phyloP scores from a whole-genome alignment of 768 basidiomycete genomes.

The Tulasnella sp. region DNA sequence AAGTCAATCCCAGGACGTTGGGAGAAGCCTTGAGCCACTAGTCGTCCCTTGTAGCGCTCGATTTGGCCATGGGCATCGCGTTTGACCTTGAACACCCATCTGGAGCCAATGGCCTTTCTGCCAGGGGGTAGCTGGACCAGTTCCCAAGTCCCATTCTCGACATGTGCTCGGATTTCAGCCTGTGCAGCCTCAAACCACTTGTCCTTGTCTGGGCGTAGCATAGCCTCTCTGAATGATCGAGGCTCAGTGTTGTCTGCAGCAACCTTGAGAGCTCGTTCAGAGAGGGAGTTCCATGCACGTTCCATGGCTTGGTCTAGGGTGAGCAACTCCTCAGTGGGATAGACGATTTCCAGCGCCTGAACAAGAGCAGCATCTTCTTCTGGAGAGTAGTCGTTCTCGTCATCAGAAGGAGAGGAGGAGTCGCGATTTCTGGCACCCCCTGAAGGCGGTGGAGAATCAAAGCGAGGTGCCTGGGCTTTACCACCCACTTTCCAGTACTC shows the following conservation, averaged over 20 bases:
- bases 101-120: too few relatives aligned
- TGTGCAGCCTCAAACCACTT: slow-evolving; percentile 3
- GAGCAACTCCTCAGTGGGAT: not conserved
- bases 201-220: slow-evolving; percentile 8
- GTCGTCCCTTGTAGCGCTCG: too few relatives aligned
- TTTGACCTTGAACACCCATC: too few relatives aligned
- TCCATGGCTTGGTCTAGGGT: not conserved
- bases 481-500: not conserved
- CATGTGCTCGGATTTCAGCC: slow-evolving; percentile 11
- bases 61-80: too few relatives aligned
- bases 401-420: not conserved
- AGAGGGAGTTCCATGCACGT: not conserved
- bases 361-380: too few relatives aligned
- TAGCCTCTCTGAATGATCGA: not conserved
- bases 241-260: not conserved
- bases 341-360: too few relatives aligned
- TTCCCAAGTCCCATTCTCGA: slow-evolving; percentile 18
- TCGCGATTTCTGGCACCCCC: not conserved
- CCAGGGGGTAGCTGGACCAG: slow-evolving; percentile 10
- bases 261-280: not conserved
- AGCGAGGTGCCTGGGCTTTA: not conserved
- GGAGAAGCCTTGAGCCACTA: too few relatives aligned
- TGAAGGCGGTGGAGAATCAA: not conserved
- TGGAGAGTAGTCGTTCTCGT: not conserved
- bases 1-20: too few relatives aligned